Conservation (phyloP, 441 rosid genomes). For the Flueggea neowawraea region DNA sequence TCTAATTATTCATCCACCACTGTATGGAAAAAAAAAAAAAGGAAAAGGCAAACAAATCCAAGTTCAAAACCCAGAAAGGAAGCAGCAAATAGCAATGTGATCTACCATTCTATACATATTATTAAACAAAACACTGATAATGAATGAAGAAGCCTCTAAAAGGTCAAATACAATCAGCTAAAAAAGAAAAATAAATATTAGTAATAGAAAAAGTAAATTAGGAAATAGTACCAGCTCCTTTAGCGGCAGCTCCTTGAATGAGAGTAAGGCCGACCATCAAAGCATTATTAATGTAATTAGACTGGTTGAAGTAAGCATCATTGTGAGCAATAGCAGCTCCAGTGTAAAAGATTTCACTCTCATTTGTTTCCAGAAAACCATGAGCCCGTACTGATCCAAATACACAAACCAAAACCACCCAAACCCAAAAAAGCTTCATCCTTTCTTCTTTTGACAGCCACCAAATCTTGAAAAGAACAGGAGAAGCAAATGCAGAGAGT, state of each 20-base stretch:
- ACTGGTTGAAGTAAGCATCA: constrained; percentile 27
- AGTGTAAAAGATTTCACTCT: constrained; percentile 49
- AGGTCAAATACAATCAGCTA: background rate
- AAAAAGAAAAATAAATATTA: background rate
- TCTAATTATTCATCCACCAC: background rate
- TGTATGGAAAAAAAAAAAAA: background rate
- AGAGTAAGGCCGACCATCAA: constrained; percentile 89
- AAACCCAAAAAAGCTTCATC: constrained; percentile 37
- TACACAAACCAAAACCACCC: constrained; percentile 18
- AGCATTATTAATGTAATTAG: constrained; percentile 38
- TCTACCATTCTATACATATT: background rate
- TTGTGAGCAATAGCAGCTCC: constrained; percentile 25
- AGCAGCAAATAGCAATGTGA: background rate
- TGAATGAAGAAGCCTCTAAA: background rate
- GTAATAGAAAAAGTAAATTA: background rate
- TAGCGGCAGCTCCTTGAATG: constrained; percentile 68
- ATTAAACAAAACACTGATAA: background rate
- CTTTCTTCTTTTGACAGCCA: background rate
- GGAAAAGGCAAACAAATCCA: background rate
- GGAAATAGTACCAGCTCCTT: constrained; percentile 72
- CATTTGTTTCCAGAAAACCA: constrained; percentile 51
- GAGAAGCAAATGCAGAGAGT: no score
- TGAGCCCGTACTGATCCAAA: constrained; percentile 7
- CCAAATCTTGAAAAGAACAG: no score
- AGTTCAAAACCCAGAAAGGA: background rate